Evolutionary conservation across 2,329 filamentous ascomycete genomes (phyloP).

Genomic region (Talaromyces sp.): DNA sequence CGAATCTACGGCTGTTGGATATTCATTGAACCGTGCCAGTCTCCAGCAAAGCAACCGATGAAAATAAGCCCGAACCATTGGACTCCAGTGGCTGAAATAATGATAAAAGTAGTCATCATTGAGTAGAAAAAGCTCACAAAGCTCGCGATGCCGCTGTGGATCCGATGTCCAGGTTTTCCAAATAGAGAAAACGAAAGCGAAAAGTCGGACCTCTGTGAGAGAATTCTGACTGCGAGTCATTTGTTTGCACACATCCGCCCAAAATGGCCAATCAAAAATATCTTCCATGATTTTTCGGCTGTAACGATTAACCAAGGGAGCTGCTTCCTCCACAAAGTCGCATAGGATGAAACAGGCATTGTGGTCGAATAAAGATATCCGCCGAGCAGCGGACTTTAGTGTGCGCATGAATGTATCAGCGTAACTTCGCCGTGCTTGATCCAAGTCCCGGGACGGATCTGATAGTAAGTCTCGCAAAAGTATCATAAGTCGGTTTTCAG

Average conservation of each 20-base stretch:
- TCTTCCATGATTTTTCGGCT: conserved; percentile 41
- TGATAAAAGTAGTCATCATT: conserved; percentile 68
- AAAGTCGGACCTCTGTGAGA: conserved; percentile 79
- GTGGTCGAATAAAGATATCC: conserved; percentile 74
- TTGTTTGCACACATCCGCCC: conserved; percentile 71
- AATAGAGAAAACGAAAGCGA: conserved; percentile 72
- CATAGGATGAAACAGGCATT: conserved; percentile 83
- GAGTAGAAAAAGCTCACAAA: conserved; percentile 72
- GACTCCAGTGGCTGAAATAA: conserved; percentile 90
- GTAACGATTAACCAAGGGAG: conserved; percentile 62
- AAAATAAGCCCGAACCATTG: conserved; percentile 89
- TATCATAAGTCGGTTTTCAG: conserved; percentile 80
- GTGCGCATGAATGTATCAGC: conserved; percentile 68
- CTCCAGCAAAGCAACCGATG: conserved; percentile 89
- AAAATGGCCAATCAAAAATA: conserved; percentile 63
- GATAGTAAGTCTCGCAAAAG: conserved; percentile 74
- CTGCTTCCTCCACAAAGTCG: conserved; percentile 79
- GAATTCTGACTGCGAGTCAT: conserved; percentile 82
- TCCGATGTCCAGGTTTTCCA: conserved; percentile 69
- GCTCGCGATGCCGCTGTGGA: conserved; percentile 58
- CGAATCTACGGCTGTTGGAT: conserved; percentile 59
- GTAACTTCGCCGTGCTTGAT: conserved; percentile 61
- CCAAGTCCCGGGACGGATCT: conserved; percentile 50
- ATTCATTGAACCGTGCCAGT: conserved; percentile 69
- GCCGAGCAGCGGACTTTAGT: conserved; percentile 66